Evolutionary conservation across 495 filamentous ascomycete species (phyloP), one percentile per base, ranked within the genome.

Genomic region (Astrothelium subdiscretum): DNA sequence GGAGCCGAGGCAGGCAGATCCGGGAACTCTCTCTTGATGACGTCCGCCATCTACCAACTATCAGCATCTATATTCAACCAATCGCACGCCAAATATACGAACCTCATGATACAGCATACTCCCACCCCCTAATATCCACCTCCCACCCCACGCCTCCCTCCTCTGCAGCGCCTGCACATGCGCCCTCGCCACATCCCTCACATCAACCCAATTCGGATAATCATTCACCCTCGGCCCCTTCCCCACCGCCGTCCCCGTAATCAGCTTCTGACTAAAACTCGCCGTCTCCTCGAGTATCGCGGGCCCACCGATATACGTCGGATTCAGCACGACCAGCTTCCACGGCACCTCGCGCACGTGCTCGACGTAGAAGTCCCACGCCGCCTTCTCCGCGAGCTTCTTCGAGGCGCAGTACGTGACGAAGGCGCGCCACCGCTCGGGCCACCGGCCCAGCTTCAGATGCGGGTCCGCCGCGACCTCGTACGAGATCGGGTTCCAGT

Each of bases 401-500:
- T n/a, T n/a, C n/a, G n/a, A n/a, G n/a, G n/a, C n/a, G n/a, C n/a
- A n/a, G n/a, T n/a, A n/a, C n/a, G n/a, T n/a, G n/a, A n/a, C n/a
- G n/a, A n/a, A n/a, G n/a, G n/a, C n/a, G n/a, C n/a, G n/a, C n/a
- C n/a, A n/a, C n/a, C n/a, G n/a, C n/a, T n/a, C n/a, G n/a, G n/a
- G n/a, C 35, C 35, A 15, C 15, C 35, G 15, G 35, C 35, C 35
- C 35, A 8, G 8, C 35, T 38, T 6, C 8, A 38, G 35, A 6
- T 6, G 35, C 35, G 15, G 35, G 15, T 38, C 35, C 32, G 54
- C 22, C 31, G 63, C 63, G 29, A 57, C 42, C 11, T 62, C 65
- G 20, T 52, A 48, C 2, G 65, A 67, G 13, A 67, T 57, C 11
- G 67, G 65, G 54, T 61, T 69, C 61, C 65, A 69, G 32, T 69